phyloP scores from a whole-genome alignment of 2,329 filamentous ascomycete species.

The Alternaria infectoria region DNA sequence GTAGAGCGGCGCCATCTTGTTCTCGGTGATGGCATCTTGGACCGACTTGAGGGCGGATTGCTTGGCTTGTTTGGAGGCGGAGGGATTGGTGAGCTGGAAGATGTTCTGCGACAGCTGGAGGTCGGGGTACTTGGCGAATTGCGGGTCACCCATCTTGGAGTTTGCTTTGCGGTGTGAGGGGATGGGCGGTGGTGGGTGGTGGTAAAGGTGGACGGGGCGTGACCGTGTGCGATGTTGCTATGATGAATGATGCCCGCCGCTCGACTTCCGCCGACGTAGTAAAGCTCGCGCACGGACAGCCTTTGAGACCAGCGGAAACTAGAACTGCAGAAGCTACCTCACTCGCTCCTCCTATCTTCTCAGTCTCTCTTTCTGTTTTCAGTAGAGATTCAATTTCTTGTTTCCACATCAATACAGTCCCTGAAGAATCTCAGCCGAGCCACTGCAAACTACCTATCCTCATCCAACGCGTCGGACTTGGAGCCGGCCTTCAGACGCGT shows the following conservation, averaged over 20 bases:
- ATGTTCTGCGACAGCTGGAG: slow-evolving; percentile 83
- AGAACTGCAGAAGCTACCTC: not conserved
- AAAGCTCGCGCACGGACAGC: slow-evolving; percentile 16
- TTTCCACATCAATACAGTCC: not conserved
- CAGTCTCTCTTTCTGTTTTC: not conserved
- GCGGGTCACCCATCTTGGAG: slow-evolving; percentile 73
- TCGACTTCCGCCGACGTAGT: slow-evolving; percentile 9
- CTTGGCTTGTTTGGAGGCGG: slow-evolving; percentile 70
- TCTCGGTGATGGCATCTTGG: slow-evolving; percentile 80
- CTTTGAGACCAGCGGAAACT: slow-evolving; percentile 5
- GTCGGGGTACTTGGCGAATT: slow-evolving; percentile 84
- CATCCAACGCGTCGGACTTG: slow-evolving; percentile 4
- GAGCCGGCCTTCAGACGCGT: slow-evolving; percentile 4
- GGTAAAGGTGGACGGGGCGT: slow-evolving; percentile 8
- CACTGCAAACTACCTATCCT: not conserved
- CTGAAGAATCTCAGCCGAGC: not conserved
- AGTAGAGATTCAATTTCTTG: not conserved
- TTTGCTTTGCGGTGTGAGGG: slow-evolving; percentile 5
- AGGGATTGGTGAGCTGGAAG: slow-evolving; percentile 84
- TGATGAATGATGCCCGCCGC: slow-evolving; percentile 22
- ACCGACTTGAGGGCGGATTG: slow-evolving; percentile 74
- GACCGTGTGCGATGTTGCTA: slow-evolving; percentile 14
- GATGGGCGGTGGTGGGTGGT: slow-evolving; percentile 3
- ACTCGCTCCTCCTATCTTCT: not conserved
- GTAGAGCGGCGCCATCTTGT: slow-evolving; percentile 89